Evolutionary conservation across 768 basidiomycete species (phyloP), one percentile per base, ranked within the genome.

Genomic region (Hemileccinum impolitum): DNA sequence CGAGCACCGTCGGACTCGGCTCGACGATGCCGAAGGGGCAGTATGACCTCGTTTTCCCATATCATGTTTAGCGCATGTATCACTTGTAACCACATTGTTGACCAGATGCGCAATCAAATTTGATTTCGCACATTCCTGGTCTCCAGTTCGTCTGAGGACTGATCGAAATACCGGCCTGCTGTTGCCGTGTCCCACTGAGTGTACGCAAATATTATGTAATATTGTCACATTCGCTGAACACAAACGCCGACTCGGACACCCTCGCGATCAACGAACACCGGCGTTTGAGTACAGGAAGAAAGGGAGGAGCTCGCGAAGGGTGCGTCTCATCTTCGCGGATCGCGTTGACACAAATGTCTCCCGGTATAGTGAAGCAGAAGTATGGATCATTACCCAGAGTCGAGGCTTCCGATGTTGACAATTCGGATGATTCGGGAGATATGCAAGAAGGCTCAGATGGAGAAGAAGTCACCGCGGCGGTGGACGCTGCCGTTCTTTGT

Each of bases 371-470:
- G 43, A 87, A 90, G 70, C 88, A 87, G 46, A 90, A 93, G 69
- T 91, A 94, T 65, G 87, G 90, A 18, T 87, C 87, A 89, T 60
- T 71, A 70, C 32, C 82, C 84, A 32, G 51, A n/a, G 4, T 50
- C 57, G 52, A 47, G 19, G 38, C 48, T n/a, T 53, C 54, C 17
- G 53, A 47, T 6, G 23, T 19, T 0, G 74, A 75, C 12, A 70
- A 70, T 17, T 76, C 72, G 1, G 74, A 74, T 14, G 81, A 77
- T 2, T 87, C 85, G 0, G 88, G 91, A 62, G 78, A 79, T 25
- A 85, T 81, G 37, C 89, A 92, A 59, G 94, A 98, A 63, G 94
- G 97, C 64, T 90, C 94, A 61, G 89, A 95, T 49, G 96, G 94
- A 13, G 91, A 92, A 57, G 90, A 97, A 64, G 79, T 98, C 43